Conservation (phyloP, 75 land plant genomes). For the Isoetes taiwanensis region DNA sequence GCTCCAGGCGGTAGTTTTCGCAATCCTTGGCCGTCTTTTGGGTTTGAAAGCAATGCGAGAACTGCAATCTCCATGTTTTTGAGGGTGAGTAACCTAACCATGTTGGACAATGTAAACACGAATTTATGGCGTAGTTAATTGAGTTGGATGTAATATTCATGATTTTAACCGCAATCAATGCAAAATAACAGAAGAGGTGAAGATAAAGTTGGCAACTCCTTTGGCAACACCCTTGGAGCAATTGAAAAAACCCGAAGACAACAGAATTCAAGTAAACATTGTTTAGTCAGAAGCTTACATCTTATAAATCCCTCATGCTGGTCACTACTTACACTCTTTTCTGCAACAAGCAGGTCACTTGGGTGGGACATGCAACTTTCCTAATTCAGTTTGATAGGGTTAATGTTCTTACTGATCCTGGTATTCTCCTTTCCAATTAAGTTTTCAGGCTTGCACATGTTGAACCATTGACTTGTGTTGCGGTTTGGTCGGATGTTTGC, state of each 20-base stretch:
- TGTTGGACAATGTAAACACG: no score
- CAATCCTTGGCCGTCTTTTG: conserved; percentile 21
- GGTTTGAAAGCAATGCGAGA: background rate
- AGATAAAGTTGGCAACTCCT: conserved; percentile 7
- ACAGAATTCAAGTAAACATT: conserved; percentile 7
- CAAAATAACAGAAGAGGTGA: conserved; percentile 14
- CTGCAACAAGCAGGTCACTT: conserved; percentile 19
- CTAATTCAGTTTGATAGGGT: conserved; percentile 16
- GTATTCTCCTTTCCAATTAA: background rate
- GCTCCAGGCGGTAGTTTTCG: conserved; percentile 8
- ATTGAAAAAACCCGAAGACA: conserved; percentile 1
- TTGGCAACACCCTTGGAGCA: conserved; percentile 2
- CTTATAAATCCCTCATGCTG: background rate
- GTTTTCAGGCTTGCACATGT: background rate
- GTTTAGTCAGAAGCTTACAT: background rate
- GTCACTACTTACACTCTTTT: background rate
- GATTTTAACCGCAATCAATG: conserved; percentile 2
- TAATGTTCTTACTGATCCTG: conserved; percentile 22
- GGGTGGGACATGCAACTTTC: conserved; percentile 22
- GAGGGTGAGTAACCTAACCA: background rate
- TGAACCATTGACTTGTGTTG: background rate
- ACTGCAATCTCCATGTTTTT: background rate
- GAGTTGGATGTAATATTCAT: background rate
- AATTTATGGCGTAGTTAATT: background rate
- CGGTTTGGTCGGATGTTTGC: conserved; percentile 22